A percentile compares a stretch with the other conserved stretches of the same genome.
phyloP scores from a whole-genome alignment of 75 land plant species.

The Cunninghamia lanceolata region DNA sequence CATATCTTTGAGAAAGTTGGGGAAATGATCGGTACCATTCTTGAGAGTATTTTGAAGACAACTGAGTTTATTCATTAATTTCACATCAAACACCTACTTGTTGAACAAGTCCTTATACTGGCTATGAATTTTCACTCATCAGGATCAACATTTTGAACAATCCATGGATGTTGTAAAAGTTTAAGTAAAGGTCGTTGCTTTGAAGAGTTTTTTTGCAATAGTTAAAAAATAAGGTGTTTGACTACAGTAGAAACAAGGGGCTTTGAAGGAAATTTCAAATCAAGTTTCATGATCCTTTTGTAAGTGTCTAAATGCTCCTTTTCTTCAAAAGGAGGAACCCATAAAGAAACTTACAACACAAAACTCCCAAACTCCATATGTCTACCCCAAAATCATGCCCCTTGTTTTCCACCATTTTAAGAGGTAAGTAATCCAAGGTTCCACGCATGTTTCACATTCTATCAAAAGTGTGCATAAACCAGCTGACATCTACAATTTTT shows the following conservation, averaged over 20 bases:
- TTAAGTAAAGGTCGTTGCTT: conserved; percentile 68
- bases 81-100: too few species aligned
- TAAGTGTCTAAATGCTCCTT: conserved; percentile 90
- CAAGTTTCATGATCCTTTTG: conserved; percentile 75
- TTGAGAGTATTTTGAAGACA: too few species aligned
- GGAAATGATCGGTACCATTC: too few species aligned
- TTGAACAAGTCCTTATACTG: too few species aligned
- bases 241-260: conserved; percentile 76
- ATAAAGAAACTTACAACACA: conserved; percentile 89
- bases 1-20: too few species aligned
- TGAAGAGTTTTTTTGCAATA: conserved; percentile 77
- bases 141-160: conserved; percentile 80
- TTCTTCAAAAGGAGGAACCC: conserved; percentile 95
- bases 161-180: conserved; percentile 90
- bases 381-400: conserved; percentile 93
- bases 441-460: conserved; percentile 90
- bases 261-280: conserved; percentile 77
- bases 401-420: conserved; percentile 93
- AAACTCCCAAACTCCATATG: conserved; percentile 89
- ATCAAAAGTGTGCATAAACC: conserved; percentile 91
- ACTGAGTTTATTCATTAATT: too few species aligned
- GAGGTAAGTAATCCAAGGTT: conserved; percentile 90
- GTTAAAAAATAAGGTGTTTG: conserved; percentile 81
- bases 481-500: conserved; percentile 94
- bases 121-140: too few species aligned